These are phyloP conservation scores for Flaveria floridana DNA, from an alignment of 140 eudicot species.

Conservation along the genomic window DNA sequence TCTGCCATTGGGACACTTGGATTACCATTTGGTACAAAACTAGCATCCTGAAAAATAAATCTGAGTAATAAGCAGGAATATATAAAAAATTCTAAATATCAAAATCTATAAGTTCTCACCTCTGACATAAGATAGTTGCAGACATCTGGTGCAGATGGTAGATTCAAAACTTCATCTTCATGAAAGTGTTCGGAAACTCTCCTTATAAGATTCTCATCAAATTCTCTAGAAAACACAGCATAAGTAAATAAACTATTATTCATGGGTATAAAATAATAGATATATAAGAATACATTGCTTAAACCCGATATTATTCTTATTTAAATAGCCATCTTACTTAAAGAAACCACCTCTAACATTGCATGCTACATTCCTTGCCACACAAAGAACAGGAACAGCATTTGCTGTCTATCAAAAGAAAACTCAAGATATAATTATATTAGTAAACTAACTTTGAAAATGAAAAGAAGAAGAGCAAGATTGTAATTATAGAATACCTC, in stretches of 20 bases:
- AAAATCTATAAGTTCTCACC: constrained; percentile 41
- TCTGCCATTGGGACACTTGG: constrained; percentile 51
- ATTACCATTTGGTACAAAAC: constrained; percentile 57
- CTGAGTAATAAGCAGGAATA: neutral
- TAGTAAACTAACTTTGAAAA: neutral
- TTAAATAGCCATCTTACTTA: constrained; percentile 53
- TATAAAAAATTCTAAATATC: neutral
- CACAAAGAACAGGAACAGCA: constrained; percentile 93
- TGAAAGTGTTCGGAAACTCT: constrained; percentile 46
- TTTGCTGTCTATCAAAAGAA: constrained; percentile 54
- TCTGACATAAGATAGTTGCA: constrained; percentile 77
- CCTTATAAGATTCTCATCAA: constrained; percentile 46
- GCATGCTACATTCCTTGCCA: constrained; percentile 98
- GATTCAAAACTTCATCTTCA: constrained; percentile 65
- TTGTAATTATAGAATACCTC: constrained; percentile 55
- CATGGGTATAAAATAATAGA: neutral
- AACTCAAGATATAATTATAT: constrained; percentile 3
- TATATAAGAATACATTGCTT: neutral
- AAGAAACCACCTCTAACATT: constrained; percentile 93
- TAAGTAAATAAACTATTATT: constrained; percentile 9
- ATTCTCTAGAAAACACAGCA: constrained; percentile 54
- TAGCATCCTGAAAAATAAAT: constrained; percentile 52
- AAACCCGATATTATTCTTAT: neutral
- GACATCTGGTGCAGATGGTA: constrained; percentile 77
- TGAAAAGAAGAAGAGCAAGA: neutral